Evolutionary conservation across 2,329 filamentous ascomycete genomes (phyloP).

Genomic region (Cladosporium oxysporum): DNA sequence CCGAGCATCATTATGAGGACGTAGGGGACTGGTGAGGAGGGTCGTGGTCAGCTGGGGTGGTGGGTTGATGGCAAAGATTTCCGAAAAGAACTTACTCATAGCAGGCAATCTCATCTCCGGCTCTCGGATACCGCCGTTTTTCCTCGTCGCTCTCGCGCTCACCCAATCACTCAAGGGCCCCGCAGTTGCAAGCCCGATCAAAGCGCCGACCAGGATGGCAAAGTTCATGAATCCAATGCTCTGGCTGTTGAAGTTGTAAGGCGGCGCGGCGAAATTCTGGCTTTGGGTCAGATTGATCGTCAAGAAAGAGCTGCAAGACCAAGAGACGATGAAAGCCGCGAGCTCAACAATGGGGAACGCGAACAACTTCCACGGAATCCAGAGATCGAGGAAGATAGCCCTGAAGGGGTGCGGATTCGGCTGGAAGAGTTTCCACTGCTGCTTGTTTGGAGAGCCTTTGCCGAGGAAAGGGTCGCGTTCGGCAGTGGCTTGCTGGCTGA

Average conservation of each 20-base stretch:
- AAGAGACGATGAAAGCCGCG: conserved; percentile 62
- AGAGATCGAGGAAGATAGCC: conserved; percentile 56
- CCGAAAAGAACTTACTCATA: conserved; percentile 30
- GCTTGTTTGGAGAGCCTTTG: conserved; percentile 55
- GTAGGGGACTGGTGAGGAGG: conserved; percentile 53
- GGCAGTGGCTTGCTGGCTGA: conserved; percentile 39
- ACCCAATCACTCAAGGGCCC: conserved; percentile 61
- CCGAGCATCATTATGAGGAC: conserved; percentile 58
- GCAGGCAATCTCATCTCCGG: conserved; percentile 60
- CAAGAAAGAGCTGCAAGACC: conserved; percentile 59
- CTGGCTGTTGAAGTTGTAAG: conserved; percentile 55
- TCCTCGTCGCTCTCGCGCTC: conserved; percentile 53
- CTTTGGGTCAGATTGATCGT: conserved; percentile 62
- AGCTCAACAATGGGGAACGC: conserved; percentile 65
- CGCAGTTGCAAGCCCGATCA: conserved; percentile 57
- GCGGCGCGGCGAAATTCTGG: conserved; percentile 56
- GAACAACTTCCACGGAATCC: conserved; percentile 64
- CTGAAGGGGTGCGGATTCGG: conserved; percentile 48
- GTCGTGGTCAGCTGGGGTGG: not conserved
- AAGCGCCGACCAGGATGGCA: conserved; percentile 55
- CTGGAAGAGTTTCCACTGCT: conserved; percentile 59
- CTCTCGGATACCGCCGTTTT: conserved; percentile 58
- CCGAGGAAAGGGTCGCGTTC: conserved; percentile 58
- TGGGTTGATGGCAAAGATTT: not conserved
- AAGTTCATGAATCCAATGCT: conserved; percentile 60